Percentiles rank a stretch among this genome's conserved stretches.
Conservation (phyloP, 495 filamentous ascomycete genomes). For the Entonaema liquescens region DNA sequence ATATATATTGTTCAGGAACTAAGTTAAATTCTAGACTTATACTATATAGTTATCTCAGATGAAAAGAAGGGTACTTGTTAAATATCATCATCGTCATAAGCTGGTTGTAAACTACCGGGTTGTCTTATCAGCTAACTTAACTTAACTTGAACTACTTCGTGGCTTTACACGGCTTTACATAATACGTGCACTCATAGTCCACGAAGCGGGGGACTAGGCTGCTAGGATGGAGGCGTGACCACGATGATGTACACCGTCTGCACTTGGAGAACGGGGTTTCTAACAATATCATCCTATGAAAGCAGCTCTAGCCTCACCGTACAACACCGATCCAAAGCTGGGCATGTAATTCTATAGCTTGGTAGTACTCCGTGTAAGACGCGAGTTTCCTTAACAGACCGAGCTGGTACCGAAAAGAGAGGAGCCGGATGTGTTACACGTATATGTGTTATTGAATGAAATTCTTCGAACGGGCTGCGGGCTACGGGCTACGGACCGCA, state of each 20-base stretch:
- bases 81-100: no score
- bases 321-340: background rate
- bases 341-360: constrained; percentile 5
- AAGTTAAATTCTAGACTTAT: background rate
- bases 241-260: constrained; percentile 17
- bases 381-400: background rate
- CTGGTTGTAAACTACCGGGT: background rate
- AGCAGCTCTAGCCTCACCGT: constrained; percentile 13
- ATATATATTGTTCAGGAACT: background rate
- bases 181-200: constrained; percentile 15
- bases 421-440: background rate
- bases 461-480: no score
- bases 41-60: background rate
- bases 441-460: constrained; percentile 1
- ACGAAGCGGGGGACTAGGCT: constrained; percentile 28
- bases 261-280: no score
- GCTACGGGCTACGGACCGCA: constrained; percentile 1
- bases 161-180: constrained; percentile 20
- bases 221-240: constrained; percentile 36
- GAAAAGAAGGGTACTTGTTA: no score
- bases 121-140: no score
- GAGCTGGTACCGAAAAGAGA: constrained; percentile 17
- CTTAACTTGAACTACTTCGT: background rate
- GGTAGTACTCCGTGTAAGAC: constrained; percentile 1
- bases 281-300: constrained; percentile 20